A percentile compares a stretch with the other conserved stretches of the same genome.
Evolutionary conservation across 257 asterid genomes (phyloP).

Genomic region (Capsicum rhomboideum): DNA sequence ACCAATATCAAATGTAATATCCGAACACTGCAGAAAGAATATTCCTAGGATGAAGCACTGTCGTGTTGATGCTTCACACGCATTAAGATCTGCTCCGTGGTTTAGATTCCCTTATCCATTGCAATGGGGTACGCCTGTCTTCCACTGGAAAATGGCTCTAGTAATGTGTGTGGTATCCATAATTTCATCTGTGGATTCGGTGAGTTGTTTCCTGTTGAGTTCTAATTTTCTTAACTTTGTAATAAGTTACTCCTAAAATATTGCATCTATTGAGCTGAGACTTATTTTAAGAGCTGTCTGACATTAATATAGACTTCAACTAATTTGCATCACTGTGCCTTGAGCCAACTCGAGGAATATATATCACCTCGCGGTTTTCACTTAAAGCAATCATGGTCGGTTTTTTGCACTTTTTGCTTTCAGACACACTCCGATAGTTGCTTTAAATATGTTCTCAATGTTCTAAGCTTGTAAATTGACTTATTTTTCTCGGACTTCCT

Average conservation of each 20-base stretch:
- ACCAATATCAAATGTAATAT: constrained; percentile 71
- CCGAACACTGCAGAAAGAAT: constrained; percentile 84
- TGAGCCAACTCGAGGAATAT: neutral
- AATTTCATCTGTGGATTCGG: constrained; percentile 91
- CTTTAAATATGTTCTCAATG: neutral
- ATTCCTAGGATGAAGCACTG: constrained; percentile 74
- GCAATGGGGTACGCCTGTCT: constrained; percentile 95
- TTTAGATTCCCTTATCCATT: constrained; percentile 92
- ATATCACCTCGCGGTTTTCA: neutral
- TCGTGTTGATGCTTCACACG: constrained; percentile 82
- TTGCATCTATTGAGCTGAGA: neutral
- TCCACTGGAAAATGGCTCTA: constrained; percentile 90
- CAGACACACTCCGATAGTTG: neutral
- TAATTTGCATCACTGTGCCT: neutral
- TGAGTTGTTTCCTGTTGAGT: constrained; percentile 33
- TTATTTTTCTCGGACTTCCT: neutral
- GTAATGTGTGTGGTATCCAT: constrained; percentile 94
- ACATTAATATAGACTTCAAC: neutral
- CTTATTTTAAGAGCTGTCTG: neutral
- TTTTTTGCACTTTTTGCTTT: neutral
- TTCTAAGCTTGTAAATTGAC: neutral
- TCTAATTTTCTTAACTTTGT: neutral
- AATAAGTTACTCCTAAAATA: neutral
- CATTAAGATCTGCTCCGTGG: constrained; percentile 81
- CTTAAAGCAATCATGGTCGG: neutral